A percentile compares a stretch with the other conserved stretches of the same genome.
phyloP scores from a whole-genome alignment of 1,284 basidiomycete genomes.

The Malassezia pachydermatis region DNA sequence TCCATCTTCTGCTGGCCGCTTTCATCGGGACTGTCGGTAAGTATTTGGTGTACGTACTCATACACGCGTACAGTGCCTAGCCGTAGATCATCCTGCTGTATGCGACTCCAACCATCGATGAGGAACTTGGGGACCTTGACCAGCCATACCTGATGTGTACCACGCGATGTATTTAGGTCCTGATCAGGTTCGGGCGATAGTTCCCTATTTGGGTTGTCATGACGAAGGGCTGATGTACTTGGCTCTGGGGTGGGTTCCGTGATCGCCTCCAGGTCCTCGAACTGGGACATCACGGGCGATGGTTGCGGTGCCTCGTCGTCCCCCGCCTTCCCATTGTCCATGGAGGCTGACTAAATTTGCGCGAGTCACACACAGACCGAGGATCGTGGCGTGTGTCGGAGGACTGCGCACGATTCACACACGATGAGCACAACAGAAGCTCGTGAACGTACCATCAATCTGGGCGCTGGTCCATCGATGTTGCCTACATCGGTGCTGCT shows the following conservation, averaged over 20 bases:
- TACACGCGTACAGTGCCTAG: slow-evolving; percentile 53
- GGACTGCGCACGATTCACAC: background rate
- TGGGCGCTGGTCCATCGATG: slow-evolving; percentile 44
- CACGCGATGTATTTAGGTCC: slow-evolving; percentile 33
- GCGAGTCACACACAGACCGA: background rate
- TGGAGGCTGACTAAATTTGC: background rate
- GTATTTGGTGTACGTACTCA: slow-evolving; percentile 32
- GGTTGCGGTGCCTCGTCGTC: background rate
- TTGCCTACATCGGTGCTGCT: slow-evolving; percentile 42
- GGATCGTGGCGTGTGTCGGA: background rate
- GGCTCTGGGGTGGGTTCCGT: slow-evolving; percentile 19
- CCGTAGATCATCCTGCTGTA: slow-evolving; percentile 50
- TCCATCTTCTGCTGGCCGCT: slow-evolving; percentile 42
- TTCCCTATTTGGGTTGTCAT: slow-evolving; percentile 6
- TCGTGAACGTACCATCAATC: slow-evolving; percentile 40
- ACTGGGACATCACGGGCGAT: slow-evolving; percentile 21
- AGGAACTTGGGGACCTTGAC: slow-evolving; percentile 53
- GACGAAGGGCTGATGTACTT: slow-evolving; percentile 3
- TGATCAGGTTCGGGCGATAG: slow-evolving; percentile 42
- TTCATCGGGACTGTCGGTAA: slow-evolving; percentile 27
- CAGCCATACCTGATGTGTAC: slow-evolving; percentile 38
- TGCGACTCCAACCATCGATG: slow-evolving; percentile 51
- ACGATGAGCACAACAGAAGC: background rate
- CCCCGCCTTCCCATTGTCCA: no score
- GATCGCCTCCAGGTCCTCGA: slow-evolving; percentile 27